Evolutionary conservation across 2,329 filamentous ascomycete genomes (phyloP).

Genomic region (Clonostachys rosea): DNA sequence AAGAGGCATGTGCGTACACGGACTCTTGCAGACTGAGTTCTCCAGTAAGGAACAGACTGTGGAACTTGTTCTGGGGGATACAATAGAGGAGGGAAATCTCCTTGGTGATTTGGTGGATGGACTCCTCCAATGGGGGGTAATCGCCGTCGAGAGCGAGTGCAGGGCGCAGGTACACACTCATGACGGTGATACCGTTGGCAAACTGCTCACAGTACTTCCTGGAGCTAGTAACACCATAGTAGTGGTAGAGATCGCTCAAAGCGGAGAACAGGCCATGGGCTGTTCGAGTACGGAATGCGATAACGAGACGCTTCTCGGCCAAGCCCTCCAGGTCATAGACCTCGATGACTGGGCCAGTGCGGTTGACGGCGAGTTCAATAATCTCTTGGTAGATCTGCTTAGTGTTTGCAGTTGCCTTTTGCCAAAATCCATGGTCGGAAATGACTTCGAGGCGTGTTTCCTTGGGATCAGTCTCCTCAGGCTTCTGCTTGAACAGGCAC

Average conservation of each 20-base stretch:
- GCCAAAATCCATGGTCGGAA: slow-evolving; percentile 88
- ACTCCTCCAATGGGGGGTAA: slow-evolving; percentile 80
- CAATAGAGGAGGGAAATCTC: slow-evolving; percentile 97
- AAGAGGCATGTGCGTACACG: slow-evolving; percentile 94
- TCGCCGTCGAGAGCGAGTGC: slow-evolving; percentile 52
- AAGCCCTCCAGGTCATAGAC: slow-evolving; percentile 93
- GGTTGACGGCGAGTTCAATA: slow-evolving; percentile 75
- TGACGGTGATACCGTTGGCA: slow-evolving; percentile 95
- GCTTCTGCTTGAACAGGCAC: slow-evolving; percentile 77
- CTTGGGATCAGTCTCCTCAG: slow-evolving; percentile 64
- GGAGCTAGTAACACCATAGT: slow-evolving; percentile 94
- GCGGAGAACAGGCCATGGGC: slow-evolving; percentile 93
- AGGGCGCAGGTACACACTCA: slow-evolving; percentile 89
- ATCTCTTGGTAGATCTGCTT: slow-evolving; percentile 94
- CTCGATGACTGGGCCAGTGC: slow-evolving; percentile 94
- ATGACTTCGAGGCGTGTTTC: slow-evolving; percentile 91
- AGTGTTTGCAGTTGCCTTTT: slow-evolving; percentile 94
- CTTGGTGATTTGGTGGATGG: slow-evolving; percentile 98
- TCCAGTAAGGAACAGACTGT: slow-evolving; percentile 80
- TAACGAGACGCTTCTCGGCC: slow-evolving; percentile 87
- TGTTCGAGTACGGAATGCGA: slow-evolving; percentile 91
- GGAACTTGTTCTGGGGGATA: slow-evolving; percentile 95
- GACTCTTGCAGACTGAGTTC: slow-evolving; percentile 91
- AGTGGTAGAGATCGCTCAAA: slow-evolving; percentile 93
- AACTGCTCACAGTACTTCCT: slow-evolving; percentile 99